These are phyloP conservation scores for Hirsutella thompsonii DNA, from an alignment of 2,329 filamentous ascomycete species.

Conservation along the genomic window DNA sequence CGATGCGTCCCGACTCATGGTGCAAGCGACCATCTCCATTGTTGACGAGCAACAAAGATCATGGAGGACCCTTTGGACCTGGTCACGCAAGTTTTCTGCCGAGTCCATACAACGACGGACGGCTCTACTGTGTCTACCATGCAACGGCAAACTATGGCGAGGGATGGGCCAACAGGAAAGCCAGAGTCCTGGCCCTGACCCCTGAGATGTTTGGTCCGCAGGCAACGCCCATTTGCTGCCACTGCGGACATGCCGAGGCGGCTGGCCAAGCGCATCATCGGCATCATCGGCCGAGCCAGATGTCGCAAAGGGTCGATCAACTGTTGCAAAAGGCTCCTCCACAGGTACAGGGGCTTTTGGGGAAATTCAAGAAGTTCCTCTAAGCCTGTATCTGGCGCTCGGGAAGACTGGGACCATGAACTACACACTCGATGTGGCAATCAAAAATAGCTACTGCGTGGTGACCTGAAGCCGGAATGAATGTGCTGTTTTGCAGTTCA, in stretches of 20 bases:
- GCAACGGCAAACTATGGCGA: constrained; percentile 7
- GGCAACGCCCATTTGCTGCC: constrained; percentile 8
- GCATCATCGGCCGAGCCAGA: not conserved
- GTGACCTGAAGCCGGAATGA: too few species aligned
- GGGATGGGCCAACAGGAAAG: constrained; percentile 10
- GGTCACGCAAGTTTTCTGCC: constrained; percentile 11
- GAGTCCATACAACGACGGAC: constrained; percentile 8
- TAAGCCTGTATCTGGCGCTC: not conserved
- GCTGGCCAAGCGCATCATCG: not conserved
- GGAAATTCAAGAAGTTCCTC: constrained; percentile 1
- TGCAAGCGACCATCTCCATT: constrained; percentile 4
- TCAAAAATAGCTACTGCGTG: too few species aligned
- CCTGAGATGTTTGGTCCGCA: constrained; percentile 6
- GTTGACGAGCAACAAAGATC: constrained; percentile 5
- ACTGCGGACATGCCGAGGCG: not conserved
- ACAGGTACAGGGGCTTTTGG: not conserved
- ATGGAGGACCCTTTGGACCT: constrained; percentile 5
- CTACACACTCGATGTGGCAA: too few species aligned
- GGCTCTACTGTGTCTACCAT: constrained; percentile 6
- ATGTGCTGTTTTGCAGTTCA: too few species aligned
- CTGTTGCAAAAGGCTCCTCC: not conserved
- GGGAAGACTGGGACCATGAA: too few species aligned
- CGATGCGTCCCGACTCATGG: constrained; percentile 5
- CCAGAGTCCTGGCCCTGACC: constrained; percentile 6
- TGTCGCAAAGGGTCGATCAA: not conserved